These are phyloP conservation scores for Bipolaris victoriae DNA, from an alignment of 2,329 filamentous ascomycete genomes.

Conservation along the genomic window DNA sequence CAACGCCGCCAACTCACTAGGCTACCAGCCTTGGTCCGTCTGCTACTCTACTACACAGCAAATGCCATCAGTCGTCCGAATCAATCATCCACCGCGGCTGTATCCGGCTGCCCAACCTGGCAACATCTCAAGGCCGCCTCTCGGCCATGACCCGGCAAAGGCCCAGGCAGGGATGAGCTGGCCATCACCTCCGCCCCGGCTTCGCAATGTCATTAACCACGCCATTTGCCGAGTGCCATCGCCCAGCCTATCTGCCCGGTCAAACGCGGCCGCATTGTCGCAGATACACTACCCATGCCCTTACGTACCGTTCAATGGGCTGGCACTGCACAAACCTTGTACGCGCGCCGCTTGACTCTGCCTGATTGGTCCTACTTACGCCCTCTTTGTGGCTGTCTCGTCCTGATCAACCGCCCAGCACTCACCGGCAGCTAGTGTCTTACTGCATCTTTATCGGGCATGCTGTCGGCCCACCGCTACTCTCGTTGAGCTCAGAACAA, in stretches of 20 bases:
- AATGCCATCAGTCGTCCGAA: neutral
- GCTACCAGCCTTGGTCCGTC: neutral
- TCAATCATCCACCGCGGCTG: neutral
- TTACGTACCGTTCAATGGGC: constrained; percentile 12
- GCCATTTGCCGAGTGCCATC: constrained; percentile 12
- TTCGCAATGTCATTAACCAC: constrained; percentile 2
- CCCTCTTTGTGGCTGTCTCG: constrained; percentile 9
- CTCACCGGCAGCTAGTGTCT: constrained; percentile 19
- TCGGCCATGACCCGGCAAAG: neutral
- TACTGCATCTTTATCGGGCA: constrained; percentile 23
- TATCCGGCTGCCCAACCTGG: neutral
- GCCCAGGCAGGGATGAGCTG: constrained; percentile 5
- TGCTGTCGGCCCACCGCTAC: constrained; percentile 19
- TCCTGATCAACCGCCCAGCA: constrained; percentile 23
- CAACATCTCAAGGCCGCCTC: neutral
- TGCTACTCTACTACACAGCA: neutral
- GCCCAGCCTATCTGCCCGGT: constrained; percentile 12
- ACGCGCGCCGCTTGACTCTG: constrained; percentile 18
- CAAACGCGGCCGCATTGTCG: constrained; percentile 14
- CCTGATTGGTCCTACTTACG: constrained; percentile 18
- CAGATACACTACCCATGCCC: constrained; percentile 13
- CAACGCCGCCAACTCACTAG: neutral
- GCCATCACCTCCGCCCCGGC: constrained; percentile 4
- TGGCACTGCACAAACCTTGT: constrained; percentile 22
- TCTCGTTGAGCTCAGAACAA: constrained; percentile 11